Evolutionary conservation across 345 rosid genomes (phyloP), one percentile per base, ranked within the genome.

Genomic region (Murraya paniculata): DNA sequence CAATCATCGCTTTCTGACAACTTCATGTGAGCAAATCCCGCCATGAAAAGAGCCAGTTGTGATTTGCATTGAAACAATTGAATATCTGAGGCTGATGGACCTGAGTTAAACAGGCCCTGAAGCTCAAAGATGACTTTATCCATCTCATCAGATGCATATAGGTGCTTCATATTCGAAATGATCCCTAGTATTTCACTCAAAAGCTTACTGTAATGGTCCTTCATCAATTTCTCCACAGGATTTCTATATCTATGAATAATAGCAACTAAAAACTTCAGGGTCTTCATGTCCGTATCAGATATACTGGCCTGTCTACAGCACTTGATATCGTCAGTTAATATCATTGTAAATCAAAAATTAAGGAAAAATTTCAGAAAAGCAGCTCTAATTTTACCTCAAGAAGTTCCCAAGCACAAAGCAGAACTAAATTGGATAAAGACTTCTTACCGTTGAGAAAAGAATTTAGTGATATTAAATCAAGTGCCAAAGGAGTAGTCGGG

Each of bases 1-100:
- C 90, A 92, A 77, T 83, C 87, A 70, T 89, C 91, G 4, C 58
- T 83, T 83, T 92, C 98, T 45, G 84, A 77, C 86, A 96, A 85
- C 71, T 85, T 74, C 84, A 88, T 85, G 67, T 82, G 86, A 80
- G 90, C 83, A 38, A 92, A 89, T 81, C 93, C 94, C 28, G 93
- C 88, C 86, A 92, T 81, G 80, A 92, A 94, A 72, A 88, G 87
- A 50, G 95, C 92, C 36, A 96, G 85, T 72, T 82, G 85, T 45
- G 94, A 90, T 81, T 87, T 91, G 86, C 90, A 90, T 66, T 78
- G 88, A 56, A 69, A 55, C 45, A 90, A 64, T 35, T 79, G 82
- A 39, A 78, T 38, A 79, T 85, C 88, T 9, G 89, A 82, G 59
- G 87, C 82, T 41, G 73, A 33, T 61, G 83, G 77, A 72, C 82